Evolutionary conservation across 2,329 filamentous ascomycete species (phyloP).

Genomic region (Gnomoniopsis smithogilvyi): DNA sequence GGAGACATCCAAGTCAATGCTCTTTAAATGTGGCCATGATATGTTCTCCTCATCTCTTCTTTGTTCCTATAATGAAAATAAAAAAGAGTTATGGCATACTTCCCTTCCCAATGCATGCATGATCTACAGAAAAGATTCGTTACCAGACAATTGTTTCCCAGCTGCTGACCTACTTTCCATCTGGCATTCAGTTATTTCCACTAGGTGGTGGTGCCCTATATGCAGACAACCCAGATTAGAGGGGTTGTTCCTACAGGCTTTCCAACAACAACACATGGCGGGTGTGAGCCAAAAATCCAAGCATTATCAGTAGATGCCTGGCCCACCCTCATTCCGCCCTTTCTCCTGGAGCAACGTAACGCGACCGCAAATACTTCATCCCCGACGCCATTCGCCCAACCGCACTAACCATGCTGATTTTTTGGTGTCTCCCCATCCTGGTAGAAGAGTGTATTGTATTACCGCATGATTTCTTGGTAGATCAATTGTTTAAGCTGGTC

Average conservation of each 20-base stretch:
- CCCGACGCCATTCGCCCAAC: not conserved
- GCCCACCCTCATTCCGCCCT: too few relatives aligned
- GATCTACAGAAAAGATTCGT: too few relatives aligned
- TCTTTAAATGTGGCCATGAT: not conserved
- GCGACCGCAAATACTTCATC: not conserved
- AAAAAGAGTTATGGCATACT: not conserved
- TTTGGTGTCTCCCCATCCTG: not conserved
- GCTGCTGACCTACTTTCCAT: too few relatives aligned
- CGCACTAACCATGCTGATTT: not conserved
- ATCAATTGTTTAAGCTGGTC: constrained; percentile 97
- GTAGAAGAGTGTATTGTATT: constrained; percentile 15
- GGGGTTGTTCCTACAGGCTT: too few relatives aligned
- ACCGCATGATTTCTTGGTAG: constrained; percentile 90
- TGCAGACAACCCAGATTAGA: too few relatives aligned
- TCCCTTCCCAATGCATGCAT: not conserved
- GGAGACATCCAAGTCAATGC: not conserved
- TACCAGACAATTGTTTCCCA: too few relatives aligned
- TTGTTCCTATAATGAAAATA: not conserved
- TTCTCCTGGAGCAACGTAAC: not conserved
- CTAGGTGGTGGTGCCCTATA: too few relatives aligned
- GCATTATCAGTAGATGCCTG: too few relatives aligned
- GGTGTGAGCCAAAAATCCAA: too few relatives aligned
- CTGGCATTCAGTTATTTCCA: too few relatives aligned
- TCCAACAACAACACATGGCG: too few relatives aligned
- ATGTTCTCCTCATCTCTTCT: not conserved